Conservation (phyloP, 257 asterid genomes). For the Solanum pinnatisectum region DNA sequence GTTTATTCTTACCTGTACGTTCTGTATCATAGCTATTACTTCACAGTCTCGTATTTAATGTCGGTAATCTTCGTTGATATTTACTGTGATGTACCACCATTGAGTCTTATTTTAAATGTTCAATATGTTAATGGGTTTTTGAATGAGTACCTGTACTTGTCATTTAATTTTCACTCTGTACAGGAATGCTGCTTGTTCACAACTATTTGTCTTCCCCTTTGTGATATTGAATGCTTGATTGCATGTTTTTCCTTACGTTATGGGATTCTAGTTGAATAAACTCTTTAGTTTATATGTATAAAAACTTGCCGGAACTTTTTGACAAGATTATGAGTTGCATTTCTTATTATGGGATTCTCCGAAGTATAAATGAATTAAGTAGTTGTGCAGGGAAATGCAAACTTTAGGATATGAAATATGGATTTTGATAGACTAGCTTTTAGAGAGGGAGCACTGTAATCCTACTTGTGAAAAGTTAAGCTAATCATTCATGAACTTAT, state of each 20-base stretch:
- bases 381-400: neutral
- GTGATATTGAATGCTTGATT: neutral
- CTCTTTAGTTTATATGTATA: neutral
- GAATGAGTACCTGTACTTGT: neutral
- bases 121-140: neutral
- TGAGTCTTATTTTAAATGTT: neutral
- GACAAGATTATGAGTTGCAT: neutral
- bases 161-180: neutral
- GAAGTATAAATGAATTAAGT: neutral
- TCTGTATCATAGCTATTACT: conserved; percentile 7
- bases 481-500: neutral
- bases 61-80: neutral
- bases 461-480: neutral
- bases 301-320: neutral
- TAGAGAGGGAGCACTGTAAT: neutral
- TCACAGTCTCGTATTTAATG: neutral
- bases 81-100: neutral
- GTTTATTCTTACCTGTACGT: conserved; percentile 93
- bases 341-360: neutral
- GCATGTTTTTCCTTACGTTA: neutral
- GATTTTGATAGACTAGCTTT: neutral
- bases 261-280: neutral
- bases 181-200: neutral
- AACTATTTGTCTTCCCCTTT: neutral
- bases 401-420: neutral